Evolutionary conservation across 2,329 filamentous ascomycete species (phyloP), one percentile per base, ranked within the genome.

Genomic region (Apiospora saccharicola): DNA sequence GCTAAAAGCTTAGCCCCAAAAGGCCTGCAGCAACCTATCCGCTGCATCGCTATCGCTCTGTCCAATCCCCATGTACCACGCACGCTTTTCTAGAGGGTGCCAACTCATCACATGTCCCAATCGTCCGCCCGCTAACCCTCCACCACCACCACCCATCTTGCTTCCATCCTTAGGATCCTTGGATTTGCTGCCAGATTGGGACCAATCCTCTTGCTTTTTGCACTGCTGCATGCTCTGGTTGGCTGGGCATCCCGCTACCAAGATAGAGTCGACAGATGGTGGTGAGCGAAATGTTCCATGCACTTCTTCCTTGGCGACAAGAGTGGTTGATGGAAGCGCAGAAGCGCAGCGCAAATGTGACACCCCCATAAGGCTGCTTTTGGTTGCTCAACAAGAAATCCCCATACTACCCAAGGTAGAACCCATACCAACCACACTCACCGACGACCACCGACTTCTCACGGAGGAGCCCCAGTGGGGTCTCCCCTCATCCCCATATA

Each of bases 21-120:
- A 41, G 34, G 57, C 34, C 57, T 64, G 57, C 57, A 64, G 57
- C 57, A 64, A 19, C 57, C 34, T 69, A 69, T 69, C 67, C 67
- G 67, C 67, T 69, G 67, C 67, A 49, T 69, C 67, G 44, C 34
- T 43, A 8, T n/a, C 22, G 34, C 75, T 72, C 72, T 75, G 71
- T 71, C 79, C 78, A 79, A 79, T 80, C 79, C 77, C 74, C 76
- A 73, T 75, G 75, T 76, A 77, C 79, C 79, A 80, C 80, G 80
- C 79, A 74, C 80, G 79, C 79, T 74, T 64, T 67, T 71, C 74
- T 68, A 73, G 73, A 73, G 74, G 72, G 74, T 73, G 73, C 73
- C 73, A 74, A 73, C 73, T 68, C 73, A 74, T 73, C 68, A 68
- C 61, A 49, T 41, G 34, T 46, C 37, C 72, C 71, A 74, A 74